Evolutionary conservation across 768 basidiomycete genomes (phyloP).

Genomic region (Kwoniella bestiolae): DNA sequence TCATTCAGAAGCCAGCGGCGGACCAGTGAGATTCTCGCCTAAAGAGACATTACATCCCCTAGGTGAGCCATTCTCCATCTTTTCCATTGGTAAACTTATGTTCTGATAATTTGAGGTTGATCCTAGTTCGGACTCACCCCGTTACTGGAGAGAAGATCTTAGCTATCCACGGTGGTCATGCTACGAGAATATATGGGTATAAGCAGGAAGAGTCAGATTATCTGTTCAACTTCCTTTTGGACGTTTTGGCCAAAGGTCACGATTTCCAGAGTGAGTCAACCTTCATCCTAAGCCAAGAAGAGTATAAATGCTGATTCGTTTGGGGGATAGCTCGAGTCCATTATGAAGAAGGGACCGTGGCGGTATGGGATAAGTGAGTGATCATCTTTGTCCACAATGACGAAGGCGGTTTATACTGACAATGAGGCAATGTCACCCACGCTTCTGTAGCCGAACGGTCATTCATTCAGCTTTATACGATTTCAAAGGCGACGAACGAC

Average conservation of each 20-base stretch:
- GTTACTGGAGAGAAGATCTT: slow-evolving; percentile 69
- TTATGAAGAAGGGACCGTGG: slow-evolving; percentile 65
- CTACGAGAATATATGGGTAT: slow-evolving; percentile 18
- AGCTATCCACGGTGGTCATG: slow-evolving; percentile 6
- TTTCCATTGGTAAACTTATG: background rate
- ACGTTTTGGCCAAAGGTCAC: slow-evolving; percentile 25
- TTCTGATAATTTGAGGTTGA: slow-evolving; percentile 58
- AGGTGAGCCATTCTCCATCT: slow-evolving; percentile 11
- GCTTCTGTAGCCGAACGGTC: slow-evolving; percentile 5
- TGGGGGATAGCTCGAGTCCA: slow-evolving; percentile 58
- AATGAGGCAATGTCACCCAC: no score
- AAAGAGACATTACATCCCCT: slow-evolving; percentile 59
- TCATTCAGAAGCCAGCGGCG: slow-evolving; percentile 60
- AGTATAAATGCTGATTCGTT: background rate
- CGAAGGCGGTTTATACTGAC: no score
- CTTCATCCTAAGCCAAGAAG: background rate
- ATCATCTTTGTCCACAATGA: slow-evolving; percentile 57
- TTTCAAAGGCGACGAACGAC: slow-evolving; percentile 9
- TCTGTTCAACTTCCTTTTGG: slow-evolving; percentile 16
- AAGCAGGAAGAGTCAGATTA: slow-evolving; percentile 32
- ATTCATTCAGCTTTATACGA: slow-evolving; percentile 9
- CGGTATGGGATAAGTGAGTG: slow-evolving; percentile 61
- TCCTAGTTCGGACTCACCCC: slow-evolving; percentile 66
- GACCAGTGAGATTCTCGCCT: slow-evolving; percentile 64
- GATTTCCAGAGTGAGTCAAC: slow-evolving; percentile 16